Evolutionary conservation across 305 asterid species (phyloP), one percentile per base, ranked within the genome.

Genomic region (Fraxinus greggii): DNA sequence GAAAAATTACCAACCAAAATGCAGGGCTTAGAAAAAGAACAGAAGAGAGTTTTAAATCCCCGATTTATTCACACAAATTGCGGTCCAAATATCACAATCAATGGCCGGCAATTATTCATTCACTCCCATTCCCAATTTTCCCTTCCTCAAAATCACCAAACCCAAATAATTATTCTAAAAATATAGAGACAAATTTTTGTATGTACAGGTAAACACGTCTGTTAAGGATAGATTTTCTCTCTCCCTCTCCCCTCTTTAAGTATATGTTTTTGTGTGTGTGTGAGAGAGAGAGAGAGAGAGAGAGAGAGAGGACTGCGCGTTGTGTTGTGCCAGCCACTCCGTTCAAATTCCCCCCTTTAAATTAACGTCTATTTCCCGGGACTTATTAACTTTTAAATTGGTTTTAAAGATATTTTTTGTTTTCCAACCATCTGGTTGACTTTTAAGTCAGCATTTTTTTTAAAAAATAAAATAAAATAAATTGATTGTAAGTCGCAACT

Each of bases 81-180:
- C 83, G 91, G 89, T 81, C 38, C 32, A 81, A 81, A 59, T 13
- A 51, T 35, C 72, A 75, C 35, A 80, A 82, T 83, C 87, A 86
- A 84, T 42, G 91, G 91, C 86, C 85, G 81, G 35, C 86, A 80
- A 80, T 84, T 78, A 38, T 82, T 82, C 59, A 63, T 83, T 83
- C 17, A 36, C 21, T 74, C 70, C 74, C 63, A 74, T 78, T 65
- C 24, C 75, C 75, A 28, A 10, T 28, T 67, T 32, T 15, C 38
- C 48, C 69, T 78, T 83, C 42, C 40, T 77, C 79, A 85, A 33
- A 74, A 56, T 45, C 79, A 77, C 19, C 80, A 76, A 69, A 17
- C 24, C 78, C 21, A 67, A 13, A 17, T 3, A 42, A 26, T 15
- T 23, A 73, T 36, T 38, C 59, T 31, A 28, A 59, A 75, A 19